Base-by-base conservation (phyloP, 108 stramenopile species). In the Epithemia pelagica region DNA sequence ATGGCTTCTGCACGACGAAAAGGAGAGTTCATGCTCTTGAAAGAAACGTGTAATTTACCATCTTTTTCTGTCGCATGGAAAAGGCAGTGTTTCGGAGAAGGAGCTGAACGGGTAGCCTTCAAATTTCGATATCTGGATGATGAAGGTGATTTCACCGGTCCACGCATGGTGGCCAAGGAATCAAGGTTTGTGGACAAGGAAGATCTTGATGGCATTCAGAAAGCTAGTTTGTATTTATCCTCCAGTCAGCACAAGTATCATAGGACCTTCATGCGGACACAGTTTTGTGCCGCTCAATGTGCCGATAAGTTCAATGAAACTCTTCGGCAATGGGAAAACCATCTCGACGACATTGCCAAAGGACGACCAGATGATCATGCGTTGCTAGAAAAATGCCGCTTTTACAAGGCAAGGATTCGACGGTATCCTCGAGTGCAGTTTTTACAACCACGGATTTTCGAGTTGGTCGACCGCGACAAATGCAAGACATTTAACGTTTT, bases 161-260 rank as follows among this genome's bases (percentile, higher is more conserved):
- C 75, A 1, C 32, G 23, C 0, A 75, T 76, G 77, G 84, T 85
- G 20, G 84, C 84, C 7, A 85, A 82, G 60, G 78, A 85, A 55
- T 75, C 74, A 1, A 64, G 80, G 57, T 85, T 85, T 24, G 69
- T 77, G 5, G 37, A 46, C 37, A 46, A 46, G 25, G 61, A 64
- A 46, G 80, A 78, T 52, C 23, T 37, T 62, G 51, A 22, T 26
- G 54, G 62, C n/a, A 53, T 25, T 7, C 28, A 8, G 20, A 30
- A 24, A 21, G 37, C 53, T 28, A 29, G 2, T 24, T 27, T 60
- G n/a, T 27, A 56, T 29, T 46, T 58, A 28, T 30, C 62, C 21
- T 23, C 37, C 37, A 15, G 70, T 51, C 46, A 62, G 37, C 57
- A 61, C 51, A 53, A 58, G 23, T 78, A 77, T 52, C 79, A 80